Conservation (phyloP, 352 stramenopile species). For the Phytophthora palmivora region DNA sequence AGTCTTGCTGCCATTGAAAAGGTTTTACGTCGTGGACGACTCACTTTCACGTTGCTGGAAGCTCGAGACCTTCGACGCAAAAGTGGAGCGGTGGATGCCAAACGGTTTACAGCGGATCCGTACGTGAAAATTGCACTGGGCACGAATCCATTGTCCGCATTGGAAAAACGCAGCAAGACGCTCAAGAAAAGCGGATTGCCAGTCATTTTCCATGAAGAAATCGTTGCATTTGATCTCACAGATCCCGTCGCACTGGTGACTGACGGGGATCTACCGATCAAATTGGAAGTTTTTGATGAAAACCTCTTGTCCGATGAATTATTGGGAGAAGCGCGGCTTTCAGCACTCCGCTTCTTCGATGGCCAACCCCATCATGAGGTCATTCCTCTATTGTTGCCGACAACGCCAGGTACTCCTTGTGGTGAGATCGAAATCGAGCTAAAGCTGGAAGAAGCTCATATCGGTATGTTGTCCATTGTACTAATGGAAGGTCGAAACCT, state of each 20-base stretch:
- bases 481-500: constrained; percentile 90
- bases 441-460: constrained; percentile 74
- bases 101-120: constrained; percentile 73
- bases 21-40: constrained; percentile 66
- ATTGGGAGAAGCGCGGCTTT: constrained; percentile 73
- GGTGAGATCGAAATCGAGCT: constrained; percentile 78
- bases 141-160: constrained; percentile 68
- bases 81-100: constrained; percentile 55
- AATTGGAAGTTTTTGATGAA: constrained; percentile 89
- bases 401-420: constrained; percentile 26
- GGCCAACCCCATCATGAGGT: constrained; percentile 63
- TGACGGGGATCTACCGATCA: constrained; percentile 73
- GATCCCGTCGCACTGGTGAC: constrained; percentile 77
- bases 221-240: constrained; percentile 82
- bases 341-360: constrained; percentile 83
- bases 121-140: constrained; percentile 87
- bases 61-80: constrained; percentile 68
- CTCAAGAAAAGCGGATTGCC: constrained; percentile 83
- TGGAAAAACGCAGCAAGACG: constrained; percentile 82
- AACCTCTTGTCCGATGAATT: constrained; percentile 90
- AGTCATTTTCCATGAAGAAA: constrained; percentile 89
- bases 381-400: constrained; percentile 60
- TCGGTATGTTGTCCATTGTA: constrained; percentile 88
- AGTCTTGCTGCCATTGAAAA: constrained; percentile 44
- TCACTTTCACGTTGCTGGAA: constrained; percentile 81